Conservation (phyloP, 768 basidiomycete species). For the Bullera alba region DNA sequence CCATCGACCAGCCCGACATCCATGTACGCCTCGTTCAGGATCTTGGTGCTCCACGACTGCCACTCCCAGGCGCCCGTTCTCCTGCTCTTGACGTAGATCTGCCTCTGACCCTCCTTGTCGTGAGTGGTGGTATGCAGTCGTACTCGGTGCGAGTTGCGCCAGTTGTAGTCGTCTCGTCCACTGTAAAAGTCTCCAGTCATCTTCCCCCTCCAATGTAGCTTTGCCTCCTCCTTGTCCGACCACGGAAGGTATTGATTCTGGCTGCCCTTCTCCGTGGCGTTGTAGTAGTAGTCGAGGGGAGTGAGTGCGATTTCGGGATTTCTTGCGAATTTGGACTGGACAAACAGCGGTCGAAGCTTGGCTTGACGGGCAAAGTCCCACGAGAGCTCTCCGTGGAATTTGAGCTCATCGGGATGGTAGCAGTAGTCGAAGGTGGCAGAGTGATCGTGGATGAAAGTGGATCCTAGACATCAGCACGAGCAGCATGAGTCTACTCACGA, state of each 20-base stretch:
- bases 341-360: constrained; percentile 22
- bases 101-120: constrained; percentile 23
- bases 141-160: constrained; percentile 40
- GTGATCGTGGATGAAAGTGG: constrained; percentile 23
- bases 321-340: constrained; percentile 18
- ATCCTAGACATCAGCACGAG: constrained; percentile 2
- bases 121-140: constrained; percentile 39
- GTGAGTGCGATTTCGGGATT: constrained; percentile 25
- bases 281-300: constrained; percentile 26
- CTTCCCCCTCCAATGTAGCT: constrained; percentile 45
- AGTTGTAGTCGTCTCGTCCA: constrained; percentile 34
- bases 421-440: constrained; percentile 24
- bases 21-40: constrained; percentile 2
- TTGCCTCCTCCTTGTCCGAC: constrained; percentile 43
- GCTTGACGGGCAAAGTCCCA: constrained; percentile 15
- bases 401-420: constrained; percentile 13
- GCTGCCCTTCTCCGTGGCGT: constrained; percentile 12
- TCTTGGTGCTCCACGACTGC: background rate
- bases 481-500: background rate
- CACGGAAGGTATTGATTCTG: constrained; percentile 28
- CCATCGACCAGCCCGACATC: constrained; percentile 6
- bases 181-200: constrained; percentile 39
- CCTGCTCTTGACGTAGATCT: constrained; percentile 23
- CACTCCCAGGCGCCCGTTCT: constrained; percentile 14
- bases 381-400: constrained; percentile 20